Base-by-base conservation (phyloP, 805 yeast species). In the Metschnikowia koreensis region DNA sequence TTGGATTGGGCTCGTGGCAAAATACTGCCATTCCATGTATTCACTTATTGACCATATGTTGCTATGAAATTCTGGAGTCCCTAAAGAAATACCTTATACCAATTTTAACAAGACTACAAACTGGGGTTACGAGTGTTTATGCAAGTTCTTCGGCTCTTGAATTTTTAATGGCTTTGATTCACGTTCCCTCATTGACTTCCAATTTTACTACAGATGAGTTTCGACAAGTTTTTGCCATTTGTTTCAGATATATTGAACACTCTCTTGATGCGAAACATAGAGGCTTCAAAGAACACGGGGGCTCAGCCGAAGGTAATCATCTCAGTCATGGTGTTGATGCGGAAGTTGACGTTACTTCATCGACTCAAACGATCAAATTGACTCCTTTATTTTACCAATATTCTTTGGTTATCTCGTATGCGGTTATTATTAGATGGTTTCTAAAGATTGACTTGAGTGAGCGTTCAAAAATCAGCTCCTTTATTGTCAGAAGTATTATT, bases 211-310 rank as follows among this genome's bases (percentile, higher is more conserved):
- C 78, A 16, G 94, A 87, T 46, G 96, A 90, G 59, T 86, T 78
- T 64, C 86, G 84, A 60, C 75, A 91, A 44, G 89, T 89, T 2
- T 88, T 90, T 71, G 96, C 88, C 1, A 87, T 90, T 64, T 86
- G 91, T 1, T 87, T 90, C 71, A 84, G 85, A 59, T 86, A 84
- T 59, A 86, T 89, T 49, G 89, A 87, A 61, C 84, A 83, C 61
- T 81, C 89, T 1, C 74, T 79, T 47, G 91, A 87, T 58, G 62
- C 66, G 50, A 57, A 70, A 55, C 57, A 66, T 46, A 57, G 71
- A 62, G 46, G 60, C 52, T 16, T 48, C 56, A 41, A 50, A 38
- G 51, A 46, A 8, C 41, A 43, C 8, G 52, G 29, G 3, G 13
- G 12, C 13, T 17, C 4, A 9, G 2, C 44, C 27, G 52, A 48